These are phyloP conservation scores for Limtongia smithiae DNA, from an alignment of 805 yeast genomes.

Conservation along the genomic window DNA sequence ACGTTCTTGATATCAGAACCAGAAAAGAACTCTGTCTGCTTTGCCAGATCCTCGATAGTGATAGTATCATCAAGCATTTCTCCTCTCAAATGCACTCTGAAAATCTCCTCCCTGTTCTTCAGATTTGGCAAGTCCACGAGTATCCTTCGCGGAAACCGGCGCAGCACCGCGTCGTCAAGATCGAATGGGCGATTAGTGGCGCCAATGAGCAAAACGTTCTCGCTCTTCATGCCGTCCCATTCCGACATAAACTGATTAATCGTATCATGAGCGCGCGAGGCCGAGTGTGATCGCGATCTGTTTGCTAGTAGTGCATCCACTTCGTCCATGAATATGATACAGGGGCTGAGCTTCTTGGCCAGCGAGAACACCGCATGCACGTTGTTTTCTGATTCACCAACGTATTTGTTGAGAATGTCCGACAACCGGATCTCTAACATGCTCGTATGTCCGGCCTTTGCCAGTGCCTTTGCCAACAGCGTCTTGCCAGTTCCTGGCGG, in stretches of 20 bases:
- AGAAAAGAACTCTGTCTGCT: conserved; percentile 59
- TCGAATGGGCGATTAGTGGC: conserved; percentile 99
- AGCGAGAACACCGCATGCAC: conserved; percentile 96
- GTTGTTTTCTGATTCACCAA: conserved; percentile 94
- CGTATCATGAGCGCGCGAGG: conserved; percentile 82
- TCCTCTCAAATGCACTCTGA: conserved; percentile 77
- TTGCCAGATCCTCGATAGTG: conserved; percentile 53
- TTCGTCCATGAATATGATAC: conserved; percentile 97
- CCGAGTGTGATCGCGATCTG: conserved; percentile 85
- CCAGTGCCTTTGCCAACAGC: conserved; percentile 91
- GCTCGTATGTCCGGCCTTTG: conserved; percentile 97
- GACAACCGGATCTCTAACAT: conserved; percentile 97
- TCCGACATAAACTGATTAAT: conserved; percentile 96
- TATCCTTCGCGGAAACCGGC: conserved; percentile 96
- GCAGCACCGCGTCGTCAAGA: conserved; percentile 94
- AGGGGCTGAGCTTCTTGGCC: conserved; percentile 96
- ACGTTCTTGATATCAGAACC: conserved; percentile 80
- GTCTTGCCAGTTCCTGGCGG: conserved; percentile 99
- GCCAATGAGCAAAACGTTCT: conserved; percentile 96
- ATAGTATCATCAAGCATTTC: conserved; percentile 54
- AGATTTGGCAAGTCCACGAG: conserved; percentile 95
- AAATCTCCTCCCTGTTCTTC: conserved; percentile 84
- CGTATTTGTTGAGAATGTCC: conserved; percentile 95
- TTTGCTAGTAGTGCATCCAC: conserved; percentile 98
- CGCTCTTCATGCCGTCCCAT: conserved; percentile 99